These are phyloP conservation scores for Euptelea pleiosperma DNA, from an alignment of 164 flowering plant genomes.

Conservation along the genomic window DNA sequence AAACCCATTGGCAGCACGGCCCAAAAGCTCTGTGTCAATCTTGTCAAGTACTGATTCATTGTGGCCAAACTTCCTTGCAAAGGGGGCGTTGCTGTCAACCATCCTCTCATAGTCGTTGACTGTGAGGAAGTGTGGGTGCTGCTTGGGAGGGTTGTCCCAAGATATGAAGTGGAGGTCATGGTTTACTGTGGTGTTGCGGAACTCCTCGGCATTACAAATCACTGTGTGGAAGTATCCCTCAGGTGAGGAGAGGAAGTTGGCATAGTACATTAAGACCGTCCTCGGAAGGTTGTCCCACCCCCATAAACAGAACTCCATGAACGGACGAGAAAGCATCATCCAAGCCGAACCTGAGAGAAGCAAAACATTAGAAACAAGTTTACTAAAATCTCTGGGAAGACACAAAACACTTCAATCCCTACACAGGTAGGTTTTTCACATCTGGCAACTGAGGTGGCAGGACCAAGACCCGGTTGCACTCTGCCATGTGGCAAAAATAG, in stretches of 20 bases:
- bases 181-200: slow-evolving; percentile 67
- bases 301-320: slow-evolving; percentile 70
- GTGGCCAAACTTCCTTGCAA: slow-evolving; percentile 68
- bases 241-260: slow-evolving; percentile 87
- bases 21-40: slow-evolving; percentile 67
- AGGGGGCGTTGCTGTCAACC: slow-evolving; percentile 73
- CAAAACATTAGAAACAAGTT: not conserved
- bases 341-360: slow-evolving; percentile 76
- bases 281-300: slow-evolving; percentile 92
- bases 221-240: slow-evolving; percentile 94
- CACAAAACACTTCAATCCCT: no score
- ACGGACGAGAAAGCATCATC: slow-evolving; percentile 88
- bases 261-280: slow-evolving; percentile 71
- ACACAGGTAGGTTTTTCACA: no score
- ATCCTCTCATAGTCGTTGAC: slow-evolving; percentile 44
- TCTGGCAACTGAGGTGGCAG: no score
- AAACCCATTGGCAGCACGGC: slow-evolving; percentile 43
- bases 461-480: no score
- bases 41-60: slow-evolving; percentile 58
- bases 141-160: slow-evolving; percentile 95
- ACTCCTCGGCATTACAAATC: slow-evolving; percentile 68
- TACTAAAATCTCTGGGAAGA: not conserved
- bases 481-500: no score
- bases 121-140: slow-evolving; percentile 79
- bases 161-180: slow-evolving; percentile 86